Percentiles rank a stretch among this genome's conserved stretches.
phyloP scores from a whole-genome alignment of 345 rosid species.

The Eucalyptus sp. region DNA sequence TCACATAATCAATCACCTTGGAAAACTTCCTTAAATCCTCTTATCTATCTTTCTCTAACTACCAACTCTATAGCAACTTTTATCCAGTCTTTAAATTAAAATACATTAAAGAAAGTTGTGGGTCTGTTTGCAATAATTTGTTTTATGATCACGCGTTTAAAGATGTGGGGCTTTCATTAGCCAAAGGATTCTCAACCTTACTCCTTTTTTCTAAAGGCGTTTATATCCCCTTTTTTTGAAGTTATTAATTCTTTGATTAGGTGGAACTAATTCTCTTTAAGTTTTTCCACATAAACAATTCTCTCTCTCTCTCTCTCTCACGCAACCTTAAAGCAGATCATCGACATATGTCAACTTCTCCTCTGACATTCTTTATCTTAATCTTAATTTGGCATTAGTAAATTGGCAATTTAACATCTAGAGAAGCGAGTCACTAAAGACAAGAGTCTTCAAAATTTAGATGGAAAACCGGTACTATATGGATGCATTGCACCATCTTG shows the following conservation, averaged over 20 bases:
- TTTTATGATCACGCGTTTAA: constrained; percentile 27
- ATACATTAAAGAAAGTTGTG: not conserved
- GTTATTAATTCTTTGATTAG: not conserved
- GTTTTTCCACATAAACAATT: not conserved
- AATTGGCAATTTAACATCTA: not conserved
- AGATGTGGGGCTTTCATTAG: constrained; percentile 12
- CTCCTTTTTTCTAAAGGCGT: not conserved
- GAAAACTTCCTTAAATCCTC: not conserved
- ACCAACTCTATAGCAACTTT: not conserved
- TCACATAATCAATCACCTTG: not conserved
- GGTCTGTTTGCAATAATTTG: not conserved
- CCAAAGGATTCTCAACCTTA: not conserved
- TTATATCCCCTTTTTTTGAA: not conserved
- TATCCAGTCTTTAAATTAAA: not conserved
- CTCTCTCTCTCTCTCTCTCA: not conserved
- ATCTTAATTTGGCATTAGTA: not conserved
- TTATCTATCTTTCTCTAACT: not conserved
- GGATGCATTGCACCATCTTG: not conserved
- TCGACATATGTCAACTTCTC: not conserved
- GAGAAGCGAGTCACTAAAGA: not conserved
- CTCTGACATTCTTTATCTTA: not conserved
- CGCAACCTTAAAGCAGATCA: not conserved
- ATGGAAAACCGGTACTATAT: not conserved
- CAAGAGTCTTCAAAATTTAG: not conserved
- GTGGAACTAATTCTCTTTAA: not conserved